Evolutionary conservation across 805 yeast species (phyloP), one percentile per base, ranked within the genome.

Genomic region (Wilhelminamyces savonicus): DNA sequence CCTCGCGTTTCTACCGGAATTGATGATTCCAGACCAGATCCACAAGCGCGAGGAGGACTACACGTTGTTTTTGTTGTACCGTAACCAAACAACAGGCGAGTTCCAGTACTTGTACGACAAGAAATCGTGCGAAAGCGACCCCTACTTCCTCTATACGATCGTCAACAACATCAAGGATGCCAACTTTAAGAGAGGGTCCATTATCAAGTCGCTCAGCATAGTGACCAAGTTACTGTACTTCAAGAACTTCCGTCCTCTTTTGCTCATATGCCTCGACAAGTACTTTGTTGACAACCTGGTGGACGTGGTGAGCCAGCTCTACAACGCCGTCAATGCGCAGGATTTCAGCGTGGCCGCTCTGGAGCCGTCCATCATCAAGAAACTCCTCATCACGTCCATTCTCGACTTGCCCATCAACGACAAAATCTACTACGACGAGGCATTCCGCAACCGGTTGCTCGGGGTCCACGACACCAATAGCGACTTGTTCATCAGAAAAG

Each of bases 21-120:
- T 78, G 23, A 69, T 78, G 74, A 59, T 80, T 7, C 82, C 84
- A 0, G 74, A 73, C 37, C 80, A 74, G 43, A 61, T 74, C 27
- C 78, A 79, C 40, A 62, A 69, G 26, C 56, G 72, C 26, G 65
- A 56, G n/a, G 77, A 76, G 32, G 80, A 78, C 45, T 76, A 62
- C 39, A 76, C 84, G 0, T 46, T 71, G 6, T 71, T 78, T 37
- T 62, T 78, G 11, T 48, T 80, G 8, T 76, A 66, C 48, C 52
- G 58, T 49, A 69, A 60, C 35, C 54, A 50, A 11, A 39, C 48
- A 14, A 56, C 61, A 2, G 63, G 63, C 3, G 56, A 56, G 32
- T 62, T 61, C 40, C 69, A 60, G 41, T 64, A 62, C 42, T 37
- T 51, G 13, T 54, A 41, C 34, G 53, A 58, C 29, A 44, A 39